Evolutionary conservation across 2,329 filamentous ascomycete genomes (phyloP).

Genomic region (Emergomyces orientalis): DNA sequence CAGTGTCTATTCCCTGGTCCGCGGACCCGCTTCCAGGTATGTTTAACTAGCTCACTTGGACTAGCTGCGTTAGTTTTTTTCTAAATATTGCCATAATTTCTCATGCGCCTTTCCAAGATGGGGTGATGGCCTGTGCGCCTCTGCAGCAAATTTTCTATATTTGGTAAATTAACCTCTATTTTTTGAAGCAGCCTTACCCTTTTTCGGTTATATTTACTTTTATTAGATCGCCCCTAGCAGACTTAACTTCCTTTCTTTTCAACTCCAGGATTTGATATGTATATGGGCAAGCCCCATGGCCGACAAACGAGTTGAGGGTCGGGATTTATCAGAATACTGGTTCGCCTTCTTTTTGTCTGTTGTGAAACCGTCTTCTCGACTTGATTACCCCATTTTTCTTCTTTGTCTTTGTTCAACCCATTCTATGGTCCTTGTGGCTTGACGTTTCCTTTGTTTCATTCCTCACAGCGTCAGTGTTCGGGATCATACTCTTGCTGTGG

Average conservation of each 20-base stretch:
- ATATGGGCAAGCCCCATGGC: background rate
- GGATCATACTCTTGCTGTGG: background rate
- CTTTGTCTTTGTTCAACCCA: background rate
- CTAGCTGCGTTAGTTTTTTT: background rate
- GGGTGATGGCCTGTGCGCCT: background rate
- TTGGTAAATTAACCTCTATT: background rate
- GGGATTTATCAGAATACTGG: background rate
- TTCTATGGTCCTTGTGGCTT: slow-evolving; percentile 3
- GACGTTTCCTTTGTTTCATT: slow-evolving; percentile 1
- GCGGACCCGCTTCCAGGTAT: background rate
- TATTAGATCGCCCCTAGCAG: background rate
- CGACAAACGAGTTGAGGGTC: background rate
- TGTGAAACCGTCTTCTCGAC: background rate
- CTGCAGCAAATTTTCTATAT: background rate
- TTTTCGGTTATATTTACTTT: slow-evolving; percentile 3
- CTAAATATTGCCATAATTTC: background rate
- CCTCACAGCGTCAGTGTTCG: background rate
- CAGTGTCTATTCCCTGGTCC: background rate
- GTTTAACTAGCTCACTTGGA: background rate
- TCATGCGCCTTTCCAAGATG: background rate
- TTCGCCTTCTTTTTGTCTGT: background rate
- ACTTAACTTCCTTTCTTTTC: background rate
- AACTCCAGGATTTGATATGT: background rate
- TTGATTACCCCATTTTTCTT: background rate
- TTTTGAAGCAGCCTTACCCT: background rate